Percentiles rank a stretch among this genome's conserved stretches.
Evolutionary conservation across 495 filamentous ascomycete species (phyloP).

Genomic region (Sphaerosporella brunnea): DNA sequence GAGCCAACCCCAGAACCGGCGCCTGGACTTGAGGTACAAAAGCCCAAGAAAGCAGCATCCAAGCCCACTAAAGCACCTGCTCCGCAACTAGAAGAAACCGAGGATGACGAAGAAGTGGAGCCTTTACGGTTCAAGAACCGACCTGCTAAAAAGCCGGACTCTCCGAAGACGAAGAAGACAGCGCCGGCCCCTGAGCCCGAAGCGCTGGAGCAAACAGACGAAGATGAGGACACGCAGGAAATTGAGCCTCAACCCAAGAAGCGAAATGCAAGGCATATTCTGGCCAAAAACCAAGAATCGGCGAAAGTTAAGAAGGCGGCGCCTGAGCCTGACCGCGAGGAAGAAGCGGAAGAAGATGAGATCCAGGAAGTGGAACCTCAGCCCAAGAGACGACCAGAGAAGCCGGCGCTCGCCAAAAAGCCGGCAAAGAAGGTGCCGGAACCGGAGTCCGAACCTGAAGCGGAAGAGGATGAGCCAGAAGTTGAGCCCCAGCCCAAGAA

Average conservation of each 20-base stretch:
- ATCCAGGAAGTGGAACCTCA: not conserved
- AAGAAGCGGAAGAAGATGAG: not conserved
- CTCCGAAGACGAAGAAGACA: not conserved
- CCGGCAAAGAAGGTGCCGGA: slow-evolving; percentile 7
- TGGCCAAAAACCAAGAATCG: too few relatives aligned
- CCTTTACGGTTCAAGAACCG: not conserved
- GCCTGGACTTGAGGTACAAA: not conserved
- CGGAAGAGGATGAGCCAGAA: not conserved
- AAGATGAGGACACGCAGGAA: not conserved
- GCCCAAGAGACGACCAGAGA: not conserved
- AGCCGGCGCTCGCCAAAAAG: slow-evolving; percentile 1
- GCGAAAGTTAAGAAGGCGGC: not conserved
- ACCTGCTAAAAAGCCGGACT: not conserved
- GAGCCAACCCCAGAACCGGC: not conserved
- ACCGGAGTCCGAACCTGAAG: not conserved
- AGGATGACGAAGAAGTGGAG: not conserved
- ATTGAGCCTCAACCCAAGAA: not conserved
- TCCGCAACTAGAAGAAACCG: too few relatives aligned
- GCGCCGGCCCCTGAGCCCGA: not conserved
- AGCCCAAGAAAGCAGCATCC: not conserved
- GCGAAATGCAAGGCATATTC: too few relatives aligned
- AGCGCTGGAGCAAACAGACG: not conserved
- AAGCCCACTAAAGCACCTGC: too few relatives aligned
- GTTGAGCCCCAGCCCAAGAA: slow-evolving; percentile 1
- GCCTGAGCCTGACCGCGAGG: not conserved